Evolutionary conservation across 2,329 filamentous ascomycete genomes (phyloP).

Genomic region (Nothomitra cinnamomea): DNA sequence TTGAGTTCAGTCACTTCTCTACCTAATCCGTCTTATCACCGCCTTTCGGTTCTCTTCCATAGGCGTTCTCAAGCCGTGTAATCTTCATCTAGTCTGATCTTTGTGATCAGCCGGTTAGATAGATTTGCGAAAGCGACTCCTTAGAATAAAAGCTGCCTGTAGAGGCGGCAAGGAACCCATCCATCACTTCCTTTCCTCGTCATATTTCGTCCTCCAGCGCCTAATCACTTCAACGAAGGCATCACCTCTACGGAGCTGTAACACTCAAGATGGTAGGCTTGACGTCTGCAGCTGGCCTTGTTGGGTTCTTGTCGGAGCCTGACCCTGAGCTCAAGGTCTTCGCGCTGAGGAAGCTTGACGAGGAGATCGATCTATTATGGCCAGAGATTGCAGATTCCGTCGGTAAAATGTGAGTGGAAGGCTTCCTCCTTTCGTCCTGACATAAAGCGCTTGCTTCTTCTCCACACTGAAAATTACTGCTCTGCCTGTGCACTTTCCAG

Average conservation of each 20-base stretch:
- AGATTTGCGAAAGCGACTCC: not conserved
- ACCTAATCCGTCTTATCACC: not conserved
- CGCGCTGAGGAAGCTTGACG: slow-evolving; percentile 85
- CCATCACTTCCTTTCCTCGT: not conserved
- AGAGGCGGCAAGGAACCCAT: not conserved
- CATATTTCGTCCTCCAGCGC: not conserved
- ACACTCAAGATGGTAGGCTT: slow-evolving; percentile 65
- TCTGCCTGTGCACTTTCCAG: not conserved
- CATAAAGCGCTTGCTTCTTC: not conserved
- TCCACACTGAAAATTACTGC: not conserved
- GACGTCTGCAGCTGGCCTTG: slow-evolving; percentile 82
- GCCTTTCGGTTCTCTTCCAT: not conserved
- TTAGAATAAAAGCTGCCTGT: not conserved
- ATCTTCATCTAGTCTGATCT: no score
- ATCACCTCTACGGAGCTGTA: no score
- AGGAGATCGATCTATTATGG: slow-evolving; percentile 94
- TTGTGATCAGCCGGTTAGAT: no score
- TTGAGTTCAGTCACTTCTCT: not conserved
- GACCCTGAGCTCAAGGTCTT: slow-evolving; percentile 90
- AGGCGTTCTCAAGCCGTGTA: not conserved
- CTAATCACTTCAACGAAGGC: no score
- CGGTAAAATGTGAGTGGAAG: slow-evolving; percentile 64
- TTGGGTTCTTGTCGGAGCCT: slow-evolving; percentile 89
- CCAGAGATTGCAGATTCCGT: slow-evolving; percentile 88
- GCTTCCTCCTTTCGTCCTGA: not conserved